Evolutionary conservation across 108 stramenopile species (phyloP), one percentile per base, ranked within the genome.

Genomic region (Nitzschia sp.): DNA sequence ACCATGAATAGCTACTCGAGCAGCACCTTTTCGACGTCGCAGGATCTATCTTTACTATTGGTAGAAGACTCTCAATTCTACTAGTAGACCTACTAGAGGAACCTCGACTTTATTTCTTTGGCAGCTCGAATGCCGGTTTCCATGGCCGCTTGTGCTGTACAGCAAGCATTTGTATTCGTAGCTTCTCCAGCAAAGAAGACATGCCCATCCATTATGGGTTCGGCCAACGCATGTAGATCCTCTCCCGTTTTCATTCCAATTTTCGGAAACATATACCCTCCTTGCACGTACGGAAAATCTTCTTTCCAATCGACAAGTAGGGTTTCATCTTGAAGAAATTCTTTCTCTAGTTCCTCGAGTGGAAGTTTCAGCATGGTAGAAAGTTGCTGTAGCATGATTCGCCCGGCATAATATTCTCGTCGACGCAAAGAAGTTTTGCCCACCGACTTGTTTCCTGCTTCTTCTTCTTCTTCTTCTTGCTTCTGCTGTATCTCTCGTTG

Each of bases 151-250:
- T 82, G 77, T 8, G 75, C 67, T 8, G 81, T 78, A 34, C 72
- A 75, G 0, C 73, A 73, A 19, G 81, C 81, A 29, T 73, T 56
- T 1, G 68, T 75, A 63, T 78, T 68, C 15, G 81, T 82, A 5
- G 73, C 77, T 45, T 82, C 81, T 46, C 81, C 81, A 16, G 77
- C 76, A 75, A 82, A 82, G 45, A 60, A 66, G 11, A 82, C n/a
- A 25, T 35, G 32, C 17, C 56, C 56, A 13, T 33, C n/a, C 15
- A n/a, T 60, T 3, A 68, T 26, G 34, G 72, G 67, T 17, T 46
- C 56, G 1, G 80, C 80, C 55, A 82, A 38, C 15, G 30, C 53
- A 13, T 68, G 11, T 15, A 77, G 52, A 45, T 73, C 44, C 9
- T 58, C 13, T 8, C 17, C 21, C 19, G 30, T 54, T 1, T n/a